Base-by-base conservation (phyloP, 768 basidiomycete species). In the Naematelia aurantialba region DNA sequence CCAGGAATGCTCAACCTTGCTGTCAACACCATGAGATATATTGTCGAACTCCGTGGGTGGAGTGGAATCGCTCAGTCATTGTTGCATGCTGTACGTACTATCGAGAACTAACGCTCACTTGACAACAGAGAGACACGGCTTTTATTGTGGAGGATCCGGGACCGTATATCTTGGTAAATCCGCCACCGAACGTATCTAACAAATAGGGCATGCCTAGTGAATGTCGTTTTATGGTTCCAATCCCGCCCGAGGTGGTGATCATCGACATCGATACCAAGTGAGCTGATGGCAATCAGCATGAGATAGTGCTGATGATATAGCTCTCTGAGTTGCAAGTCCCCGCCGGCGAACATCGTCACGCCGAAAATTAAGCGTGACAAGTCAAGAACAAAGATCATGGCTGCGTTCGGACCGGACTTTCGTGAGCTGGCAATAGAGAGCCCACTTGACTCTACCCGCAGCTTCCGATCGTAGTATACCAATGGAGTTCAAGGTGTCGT, bases 91-190 rank as follows among this genome's bases (percentile, higher is more conserved):
- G 71, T 70, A 26, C 51, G 67, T 66, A n/a, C 17, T n/a, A 29
- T 22, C 48, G 25, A 57, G 2, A 24, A 26, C 10, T 11, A 10
- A 39, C 42, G 52, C 57, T 55, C n/a, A 59, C 14, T 3, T 0
- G 1, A 5, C 19, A n/a, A n/a, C 29, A 72, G 68, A 85, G 93
- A 46, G 94, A 96, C 64, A 87, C 90, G 25, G 89, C 88, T 73
- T 89, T 98, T 53, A 89, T 91, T 65, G 87, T 93, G 62, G 92
- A 97, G 65, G 92, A 98, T 75, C 91, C 93, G 45, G 93, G 93
- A 30, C 94, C 94, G 60, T 98, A 91, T 86, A 91, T 98, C 68
- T 84, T 97, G 76, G 93, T 74, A 31, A 55, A 66, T 59, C 42
- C 24, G n/a, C 17, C 31, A 5, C 48, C 19, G 22, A 14, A 22